Evolutionary conservation across 2,329 filamentous ascomycete species (phyloP).

Genomic region (Chrysosporium queenslandicum): DNA sequence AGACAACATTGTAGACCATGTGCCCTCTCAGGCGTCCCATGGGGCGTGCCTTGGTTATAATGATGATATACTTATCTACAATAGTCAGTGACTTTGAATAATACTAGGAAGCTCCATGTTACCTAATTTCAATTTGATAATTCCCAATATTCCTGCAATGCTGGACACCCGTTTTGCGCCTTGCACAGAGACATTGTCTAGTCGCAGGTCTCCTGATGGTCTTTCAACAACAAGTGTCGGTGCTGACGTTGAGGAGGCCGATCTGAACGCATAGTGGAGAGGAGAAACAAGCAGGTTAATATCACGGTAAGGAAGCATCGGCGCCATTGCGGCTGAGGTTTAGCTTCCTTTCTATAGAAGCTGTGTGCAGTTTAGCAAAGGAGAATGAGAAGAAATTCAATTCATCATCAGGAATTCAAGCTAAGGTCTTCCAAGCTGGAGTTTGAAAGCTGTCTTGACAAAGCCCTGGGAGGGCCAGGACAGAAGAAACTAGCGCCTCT

Average conservation of each 20-base stretch:
- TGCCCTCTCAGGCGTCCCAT: conserved; percentile 88
- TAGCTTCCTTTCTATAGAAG: background rate
- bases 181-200: conserved; percentile 68
- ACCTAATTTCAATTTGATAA: conserved; percentile 90
- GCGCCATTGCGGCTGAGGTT: conserved; percentile 24
- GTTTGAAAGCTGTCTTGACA: background rate
- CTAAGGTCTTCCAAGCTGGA: background rate
- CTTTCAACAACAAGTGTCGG: conserved; percentile 82
- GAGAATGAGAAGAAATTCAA: background rate
- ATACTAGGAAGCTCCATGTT: conserved; percentile 21
- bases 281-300: conserved; percentile 91
- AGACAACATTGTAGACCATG: conserved; percentile 85
- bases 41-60: conserved; percentile 88
- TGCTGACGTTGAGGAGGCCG: conserved; percentile 81
- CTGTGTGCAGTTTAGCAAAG: background rate
- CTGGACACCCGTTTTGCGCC: conserved; percentile 80
- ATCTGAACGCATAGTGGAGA: conserved; percentile 92
- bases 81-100: conserved; percentile 11
- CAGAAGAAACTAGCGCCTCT: background rate
- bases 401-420: background rate
- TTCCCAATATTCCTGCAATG: conserved; percentile 86
- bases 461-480: background rate
- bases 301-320: conserved; percentile 69
- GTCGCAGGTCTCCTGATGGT: conserved; percentile 78
- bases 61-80: conserved; percentile 84